Base-by-base conservation (phyloP, 139 green algal species). In the Mesostigma viride region DNA sequence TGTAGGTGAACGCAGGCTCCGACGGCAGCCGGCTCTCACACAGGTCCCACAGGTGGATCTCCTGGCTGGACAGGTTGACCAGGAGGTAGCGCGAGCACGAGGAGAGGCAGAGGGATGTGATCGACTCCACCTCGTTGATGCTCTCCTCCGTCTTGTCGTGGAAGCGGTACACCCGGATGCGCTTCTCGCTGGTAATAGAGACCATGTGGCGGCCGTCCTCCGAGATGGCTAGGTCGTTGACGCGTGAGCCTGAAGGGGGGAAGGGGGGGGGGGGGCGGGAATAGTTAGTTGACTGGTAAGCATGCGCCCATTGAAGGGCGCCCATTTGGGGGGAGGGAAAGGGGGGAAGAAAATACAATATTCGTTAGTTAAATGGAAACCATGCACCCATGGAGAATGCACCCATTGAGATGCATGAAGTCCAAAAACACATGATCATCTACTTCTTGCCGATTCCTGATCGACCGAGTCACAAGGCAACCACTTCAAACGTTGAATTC, bases 161-260 rank as follows among this genome's bases (percentile, higher is more conserved):
- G 4, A 71, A 75, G 68, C 71, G 58, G 34, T 82, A 59, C 14
- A 89, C 70, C 33, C 80, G 72, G 47, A 93, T 73, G 27, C 79
- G 36, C 48, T 71, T 79, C 67, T 95, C 83, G 65, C 72, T 81
- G 35, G 70, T 80, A 14, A 87, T 85, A 3, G 82, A 67, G 6
- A 92, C 65, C 64, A 76, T 67, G 31, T 59, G 70, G 0, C 31
- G 28, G 11, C 90, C 86, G 61, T 90, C 83, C 5, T 30, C 58
- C 5, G 71, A 86, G 4, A 92, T 64, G 1, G 82, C 76, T 34
- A 91, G 68, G 75, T 96, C 90, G 68, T 92, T 88, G 32, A 94
- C 74, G 11, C 84, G 65, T 34, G 82, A 46, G 2, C 75, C 66
- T 53, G 40, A n/a, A n/a, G n/a, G n/a, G n/a, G n/a, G n/a, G n/a